Percentiles rank a stretch among this genome's conserved stretches.
Conservation (phyloP, 2,329 filamentous ascomycete species). For the Rutstroemia sp. region DNA sequence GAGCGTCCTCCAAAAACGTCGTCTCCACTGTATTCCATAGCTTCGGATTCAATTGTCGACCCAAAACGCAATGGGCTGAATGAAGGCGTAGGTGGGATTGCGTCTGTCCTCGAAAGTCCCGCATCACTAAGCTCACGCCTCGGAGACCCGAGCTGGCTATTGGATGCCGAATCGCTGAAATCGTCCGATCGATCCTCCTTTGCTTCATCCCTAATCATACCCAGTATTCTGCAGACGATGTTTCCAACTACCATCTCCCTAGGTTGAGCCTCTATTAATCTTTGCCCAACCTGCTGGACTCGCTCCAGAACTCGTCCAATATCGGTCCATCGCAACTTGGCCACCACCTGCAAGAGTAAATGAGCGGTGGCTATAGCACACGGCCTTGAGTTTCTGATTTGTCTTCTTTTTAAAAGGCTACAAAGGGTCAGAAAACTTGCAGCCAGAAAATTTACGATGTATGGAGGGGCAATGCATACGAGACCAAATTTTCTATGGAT, state of each 20-base stretch:
- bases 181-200: conserved; percentile 67
- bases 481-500: conserved; percentile 76
- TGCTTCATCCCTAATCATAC: conserved; percentile 85
- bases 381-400: conserved; percentile 79
- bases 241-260: conserved; percentile 91
- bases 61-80: conserved; percentile 26
- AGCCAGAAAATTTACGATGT: neutral
- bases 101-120: conserved; percentile 7
- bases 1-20: conserved; percentile 19
- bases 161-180: conserved; percentile 27
- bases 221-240: conserved; percentile 82
- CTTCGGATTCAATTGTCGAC: conserved; percentile 20
- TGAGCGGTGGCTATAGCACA: conserved; percentile 90
- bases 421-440: neutral
- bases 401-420: conserved; percentile 77
- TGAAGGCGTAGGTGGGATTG: conserved; percentile 12
- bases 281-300: conserved; percentile 70
- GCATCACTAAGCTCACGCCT: conserved; percentile 17
- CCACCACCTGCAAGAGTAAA: conserved; percentile 79
- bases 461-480: conserved; percentile 40
- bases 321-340: conserved; percentile 70
- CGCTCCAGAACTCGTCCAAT: conserved; percentile 72
- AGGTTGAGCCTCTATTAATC: conserved; percentile 73
- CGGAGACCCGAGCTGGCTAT: conserved; percentile 25
- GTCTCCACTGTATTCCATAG: conserved; percentile 19